A percentile compares a stretch with the other conserved stretches of the same genome.
Conservation (phyloP, 148 eudicot species). For the Diospyros kaki region DNA sequence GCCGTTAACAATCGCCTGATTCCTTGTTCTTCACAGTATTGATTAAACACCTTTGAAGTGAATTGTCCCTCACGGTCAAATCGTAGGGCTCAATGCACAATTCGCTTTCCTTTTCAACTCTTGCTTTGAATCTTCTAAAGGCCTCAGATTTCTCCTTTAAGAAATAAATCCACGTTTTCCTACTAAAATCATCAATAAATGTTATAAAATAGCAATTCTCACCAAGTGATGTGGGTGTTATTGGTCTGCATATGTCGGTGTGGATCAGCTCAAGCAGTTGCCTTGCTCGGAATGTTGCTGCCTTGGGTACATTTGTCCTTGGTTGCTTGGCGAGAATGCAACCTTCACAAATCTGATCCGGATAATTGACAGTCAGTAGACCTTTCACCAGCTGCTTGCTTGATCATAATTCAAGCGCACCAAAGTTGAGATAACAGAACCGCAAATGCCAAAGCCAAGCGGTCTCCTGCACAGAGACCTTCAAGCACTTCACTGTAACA, state of each 20-base stretch:
- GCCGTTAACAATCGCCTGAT: not conserved
- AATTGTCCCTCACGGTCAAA: not conserved
- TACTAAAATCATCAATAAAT: not conserved
- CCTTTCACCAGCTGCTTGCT: not conserved
- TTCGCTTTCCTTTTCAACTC: not conserved
- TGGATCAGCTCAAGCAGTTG: not conserved
- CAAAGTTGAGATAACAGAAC: not conserved
- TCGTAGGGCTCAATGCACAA: not conserved
- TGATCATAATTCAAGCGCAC: not conserved
- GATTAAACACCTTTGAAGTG: not conserved
- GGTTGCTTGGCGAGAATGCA: not conserved
- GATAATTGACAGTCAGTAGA: not conserved
- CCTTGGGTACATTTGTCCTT: not conserved
- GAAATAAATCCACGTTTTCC: conserved; percentile 1
- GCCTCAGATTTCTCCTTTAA: not conserved
- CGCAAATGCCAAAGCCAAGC: not conserved
- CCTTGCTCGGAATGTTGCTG: not conserved
- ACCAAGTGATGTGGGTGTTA: not conserved
- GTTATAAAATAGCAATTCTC: too few relatives aligned
- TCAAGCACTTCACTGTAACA: not conserved
- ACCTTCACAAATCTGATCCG: conserved; percentile 1
- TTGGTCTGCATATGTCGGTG: not conserved
- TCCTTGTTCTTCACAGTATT: not conserved
- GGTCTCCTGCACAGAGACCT: not conserved
- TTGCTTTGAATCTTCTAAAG: not conserved